Conservation (phyloP, 768 basidiomycete species). For the Tylopilus felleus region DNA sequence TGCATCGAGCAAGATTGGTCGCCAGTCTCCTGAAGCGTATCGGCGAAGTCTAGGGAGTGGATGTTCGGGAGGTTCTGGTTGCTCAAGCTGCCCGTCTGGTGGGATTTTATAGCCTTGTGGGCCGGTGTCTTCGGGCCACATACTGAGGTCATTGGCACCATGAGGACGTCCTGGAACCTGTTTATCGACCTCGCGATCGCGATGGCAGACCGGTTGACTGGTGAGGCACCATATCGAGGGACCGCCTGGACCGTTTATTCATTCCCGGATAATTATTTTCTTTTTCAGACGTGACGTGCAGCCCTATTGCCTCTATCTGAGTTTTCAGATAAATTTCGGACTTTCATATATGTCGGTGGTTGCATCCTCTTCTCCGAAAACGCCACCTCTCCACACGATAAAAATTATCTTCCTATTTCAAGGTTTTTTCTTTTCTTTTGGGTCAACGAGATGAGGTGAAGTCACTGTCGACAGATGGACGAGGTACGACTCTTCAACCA, state of each 20-base stretch:
- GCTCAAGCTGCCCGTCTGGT: conserved; percentile 13
- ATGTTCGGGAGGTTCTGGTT: conserved; percentile 6
- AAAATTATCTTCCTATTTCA: conserved; percentile 18
- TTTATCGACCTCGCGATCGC: conserved; percentile 28
- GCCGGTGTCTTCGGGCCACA: conserved; percentile 8
- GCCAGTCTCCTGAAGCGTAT: neutral
- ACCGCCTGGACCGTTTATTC: conserved; percentile 21
- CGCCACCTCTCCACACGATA: conserved; percentile 17
- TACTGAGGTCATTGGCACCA: conserved; percentile 14
- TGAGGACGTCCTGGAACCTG: conserved; percentile 21
- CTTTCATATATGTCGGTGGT: conserved; percentile 32
- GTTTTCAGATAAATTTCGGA: conserved; percentile 30
- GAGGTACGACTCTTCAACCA: conserved; percentile 12
- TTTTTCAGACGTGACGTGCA: conserved; percentile 22
- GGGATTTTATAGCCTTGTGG: conserved; percentile 27
- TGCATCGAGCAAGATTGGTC: neutral
- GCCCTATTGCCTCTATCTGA: conserved; percentile 24
- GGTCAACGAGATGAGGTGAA: conserved; percentile 16
- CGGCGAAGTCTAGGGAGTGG: conserved; percentile 7
- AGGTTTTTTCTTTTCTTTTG: conserved; percentile 8
- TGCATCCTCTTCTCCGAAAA: conserved; percentile 24
- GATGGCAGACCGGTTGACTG: conserved; percentile 20
- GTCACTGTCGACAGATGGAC: conserved; percentile 13
- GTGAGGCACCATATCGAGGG: conserved; percentile 30
- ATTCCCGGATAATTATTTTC: conserved; percentile 22